A percentile compares a stretch with the other conserved stretches of the same genome.
These are phyloP conservation scores for Pyrus pyrifolia DNA, from an alignment of 306 rosid species.

Conservation along the genomic window DNA sequence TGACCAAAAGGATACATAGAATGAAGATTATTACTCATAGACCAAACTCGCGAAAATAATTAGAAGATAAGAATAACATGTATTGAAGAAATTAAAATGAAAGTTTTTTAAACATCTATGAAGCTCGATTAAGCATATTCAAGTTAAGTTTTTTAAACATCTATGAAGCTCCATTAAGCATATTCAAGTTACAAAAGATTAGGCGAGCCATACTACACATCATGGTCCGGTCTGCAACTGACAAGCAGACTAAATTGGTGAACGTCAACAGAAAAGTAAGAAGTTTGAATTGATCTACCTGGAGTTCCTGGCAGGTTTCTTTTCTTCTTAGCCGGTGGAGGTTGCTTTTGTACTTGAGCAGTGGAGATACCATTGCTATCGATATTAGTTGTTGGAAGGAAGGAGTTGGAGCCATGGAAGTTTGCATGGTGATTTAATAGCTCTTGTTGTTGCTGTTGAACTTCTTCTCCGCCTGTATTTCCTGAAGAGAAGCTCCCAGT, in stretches of 20 bases:
- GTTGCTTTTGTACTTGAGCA: conserved; percentile 25
- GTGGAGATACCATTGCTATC: conserved; percentile 43
- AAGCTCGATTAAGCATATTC: neutral
- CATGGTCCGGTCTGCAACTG: neutral
- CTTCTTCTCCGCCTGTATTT: conserved; percentile 26
- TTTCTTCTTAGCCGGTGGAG: conserved; percentile 56
- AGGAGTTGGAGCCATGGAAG: conserved; percentile 52
- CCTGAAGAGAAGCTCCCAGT: conserved; percentile 66
- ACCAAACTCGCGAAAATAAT: neutral
- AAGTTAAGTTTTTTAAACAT: no score
- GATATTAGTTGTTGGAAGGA: conserved; percentile 34
- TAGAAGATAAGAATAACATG: neutral
- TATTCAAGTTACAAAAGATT: no score
- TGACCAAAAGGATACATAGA: neutral
- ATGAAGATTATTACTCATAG: neutral
- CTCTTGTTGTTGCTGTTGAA: conserved; percentile 25
- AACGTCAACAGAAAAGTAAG: neutral
- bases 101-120: no score
- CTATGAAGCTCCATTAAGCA: neutral
- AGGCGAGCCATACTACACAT: neutral
- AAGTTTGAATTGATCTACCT: conserved; percentile 26
- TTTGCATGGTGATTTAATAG: conserved; percentile 23
- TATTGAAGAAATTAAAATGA: neutral
- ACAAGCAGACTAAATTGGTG: neutral
- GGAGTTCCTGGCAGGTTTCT: conserved; percentile 91